Evolutionary conservation across 768 basidiomycete species (phyloP).

Genomic region (Daedaleopsis sinensis): DNA sequence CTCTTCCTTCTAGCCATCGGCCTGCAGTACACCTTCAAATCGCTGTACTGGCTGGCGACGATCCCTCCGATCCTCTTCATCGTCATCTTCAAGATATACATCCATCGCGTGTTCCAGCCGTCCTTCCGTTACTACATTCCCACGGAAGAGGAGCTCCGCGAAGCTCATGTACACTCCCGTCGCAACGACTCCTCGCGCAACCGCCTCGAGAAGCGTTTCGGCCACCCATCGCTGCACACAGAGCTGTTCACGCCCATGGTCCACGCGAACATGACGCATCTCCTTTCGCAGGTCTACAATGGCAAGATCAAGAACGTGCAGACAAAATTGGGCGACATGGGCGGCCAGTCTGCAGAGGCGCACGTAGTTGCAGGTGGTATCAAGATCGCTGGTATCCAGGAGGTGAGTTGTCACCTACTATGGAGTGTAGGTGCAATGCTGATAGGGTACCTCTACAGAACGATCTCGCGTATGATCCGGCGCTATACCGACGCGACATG

Average conservation of each 20-base stretch:
- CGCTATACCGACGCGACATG: conserved; percentile 74
- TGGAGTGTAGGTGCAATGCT: too few species aligned
- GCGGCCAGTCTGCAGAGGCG: conserved; percentile 75
- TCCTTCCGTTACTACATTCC: conserved; percentile 87
- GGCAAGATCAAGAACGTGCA: conserved; percentile 69
- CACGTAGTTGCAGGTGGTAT: conserved; percentile 77
- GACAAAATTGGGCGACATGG: conserved; percentile 75
- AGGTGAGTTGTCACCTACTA: conserved; percentile 44
- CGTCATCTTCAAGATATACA: conserved; percentile 81
- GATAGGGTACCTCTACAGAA: conserved; percentile 37
- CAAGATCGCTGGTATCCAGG: conserved; percentile 80
- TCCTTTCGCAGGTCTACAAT: conserved; percentile 74
- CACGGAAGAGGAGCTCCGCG: conserved; percentile 71
- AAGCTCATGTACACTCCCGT: conserved; percentile 77
- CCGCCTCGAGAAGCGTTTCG: conserved; percentile 88
- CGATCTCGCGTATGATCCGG: conserved; percentile 85
- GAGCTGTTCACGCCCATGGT: conserved; percentile 91
- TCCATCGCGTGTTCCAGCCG: conserved; percentile 66
- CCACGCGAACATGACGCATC: conserved; percentile 82
- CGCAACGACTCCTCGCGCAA: conserved; percentile 72
- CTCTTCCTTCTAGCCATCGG: conserved; percentile 66
- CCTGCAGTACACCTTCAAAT: conserved; percentile 69
- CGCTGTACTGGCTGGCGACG: conserved; percentile 80
- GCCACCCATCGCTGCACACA: conserved; percentile 87
- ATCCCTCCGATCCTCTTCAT: conserved; percentile 86